A percentile compares a stretch with the other conserved stretches of the same genome.
These are phyloP conservation scores for Ogataea haglerorum DNA, from an alignment of 805 yeast species.

Conservation along the genomic window DNA sequence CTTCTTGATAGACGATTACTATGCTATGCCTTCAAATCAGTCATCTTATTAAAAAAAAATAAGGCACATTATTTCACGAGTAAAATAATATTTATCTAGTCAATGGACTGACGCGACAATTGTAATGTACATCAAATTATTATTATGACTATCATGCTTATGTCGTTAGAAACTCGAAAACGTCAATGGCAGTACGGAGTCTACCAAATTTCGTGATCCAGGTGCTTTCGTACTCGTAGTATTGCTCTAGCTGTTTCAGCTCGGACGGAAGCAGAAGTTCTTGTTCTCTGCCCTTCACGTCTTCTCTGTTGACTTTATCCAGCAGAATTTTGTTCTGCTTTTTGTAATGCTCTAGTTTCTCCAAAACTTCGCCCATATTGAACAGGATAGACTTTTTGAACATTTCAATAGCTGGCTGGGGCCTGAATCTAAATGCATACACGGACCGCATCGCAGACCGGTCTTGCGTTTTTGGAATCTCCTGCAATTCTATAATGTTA, in stretches of 20 bases:
- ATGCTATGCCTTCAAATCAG: conserved; percentile 4
- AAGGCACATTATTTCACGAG: neutral
- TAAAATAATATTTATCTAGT: neutral
- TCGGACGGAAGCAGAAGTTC: conserved; percentile 74
- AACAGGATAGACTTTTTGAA: conserved; percentile 43
- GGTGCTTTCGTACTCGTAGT: conserved; percentile 55
- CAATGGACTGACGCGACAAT: neutral
- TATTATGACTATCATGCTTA: conserved; percentile 2
- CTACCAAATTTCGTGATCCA: conserved; percentile 54
- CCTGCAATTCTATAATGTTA: conserved; percentile 84
- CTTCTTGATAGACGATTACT: conserved; percentile 1
- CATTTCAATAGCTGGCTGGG: conserved; percentile 32
- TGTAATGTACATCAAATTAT: conserved; percentile 2
- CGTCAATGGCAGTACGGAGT: conserved; percentile 54
- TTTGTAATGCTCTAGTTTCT: conserved; percentile 50
- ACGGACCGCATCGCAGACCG: conserved; percentile 88
- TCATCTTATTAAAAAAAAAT: conserved; percentile 8
- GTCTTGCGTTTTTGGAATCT: conserved; percentile 87
- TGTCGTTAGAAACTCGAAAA: conserved; percentile 30
- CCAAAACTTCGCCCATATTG: conserved; percentile 51
- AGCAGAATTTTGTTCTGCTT: conserved; percentile 61
- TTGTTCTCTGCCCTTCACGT: conserved; percentile 78
- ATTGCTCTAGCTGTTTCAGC: conserved; percentile 60
- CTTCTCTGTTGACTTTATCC: conserved; percentile 83
- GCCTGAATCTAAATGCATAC: conserved; percentile 65